Conservation (phyloP, 352 stramenopile genomes). For the Phytophthora multivora region DNA sequence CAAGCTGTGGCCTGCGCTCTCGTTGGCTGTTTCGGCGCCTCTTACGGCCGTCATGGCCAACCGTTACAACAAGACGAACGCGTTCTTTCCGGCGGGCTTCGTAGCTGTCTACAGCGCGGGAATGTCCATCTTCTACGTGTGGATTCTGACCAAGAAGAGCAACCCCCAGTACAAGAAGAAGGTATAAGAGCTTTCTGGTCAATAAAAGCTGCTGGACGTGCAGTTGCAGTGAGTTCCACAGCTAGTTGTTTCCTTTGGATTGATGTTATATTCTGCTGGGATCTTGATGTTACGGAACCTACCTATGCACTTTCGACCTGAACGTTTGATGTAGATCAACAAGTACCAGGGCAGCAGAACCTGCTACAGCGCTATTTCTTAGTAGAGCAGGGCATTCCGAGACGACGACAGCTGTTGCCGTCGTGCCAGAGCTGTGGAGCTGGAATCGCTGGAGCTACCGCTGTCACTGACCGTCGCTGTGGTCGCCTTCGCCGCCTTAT, state of each 20-base stretch:
- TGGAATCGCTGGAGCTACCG: constrained; percentile 13
- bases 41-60: constrained; percentile 79
- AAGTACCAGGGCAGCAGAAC: constrained; percentile 1
- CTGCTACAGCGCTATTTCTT: not conserved
- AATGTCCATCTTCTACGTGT: constrained; percentile 86
- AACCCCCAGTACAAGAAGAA: constrained; percentile 89
- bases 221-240: not conserved
- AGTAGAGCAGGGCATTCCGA: constrained; percentile 24
- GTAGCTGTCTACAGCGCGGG: constrained; percentile 63
- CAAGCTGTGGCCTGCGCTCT: constrained; percentile 80
- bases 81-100: constrained; percentile 75
- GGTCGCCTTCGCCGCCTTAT: constrained; percentile 46
- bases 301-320: not conserved
- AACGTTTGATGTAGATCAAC: not conserved
- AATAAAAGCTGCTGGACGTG: constrained; percentile 4
- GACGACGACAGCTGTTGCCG: constrained; percentile 13
- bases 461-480: constrained; percentile 8
- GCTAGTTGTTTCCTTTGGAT: constrained; percentile 3
- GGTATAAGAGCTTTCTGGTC: constrained; percentile 28
- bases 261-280: constrained; percentile 3
- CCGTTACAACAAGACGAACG: constrained; percentile 76
- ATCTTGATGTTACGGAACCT: constrained; percentile 2
- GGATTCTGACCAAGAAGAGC: constrained; percentile 61
- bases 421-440: not conserved
- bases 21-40: constrained; percentile 64